Percentiles rank a stretch among this genome's conserved stretches.
These are phyloP conservation scores for Termitomyces sp. DNA, from an alignment of 768 basidiomycete species.

Conservation along the genomic window DNA sequence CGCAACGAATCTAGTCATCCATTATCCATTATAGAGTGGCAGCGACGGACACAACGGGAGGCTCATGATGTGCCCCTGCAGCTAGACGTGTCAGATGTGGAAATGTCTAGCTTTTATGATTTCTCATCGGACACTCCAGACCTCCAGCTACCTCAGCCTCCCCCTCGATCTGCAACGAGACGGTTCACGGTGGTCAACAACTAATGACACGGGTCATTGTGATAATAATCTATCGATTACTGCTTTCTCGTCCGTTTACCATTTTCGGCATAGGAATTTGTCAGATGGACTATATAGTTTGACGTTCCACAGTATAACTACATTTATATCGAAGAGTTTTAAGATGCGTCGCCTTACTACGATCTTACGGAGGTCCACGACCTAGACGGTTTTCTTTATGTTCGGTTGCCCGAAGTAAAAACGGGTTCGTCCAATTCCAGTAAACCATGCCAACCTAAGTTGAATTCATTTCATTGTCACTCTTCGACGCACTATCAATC, in stretches of 20 bases:
- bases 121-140: slow-evolving; percentile 17
- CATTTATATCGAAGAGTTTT: background rate
- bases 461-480: background rate
- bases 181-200: slow-evolving; percentile 28
- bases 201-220: slow-evolving; percentile 5
- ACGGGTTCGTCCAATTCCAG: slow-evolving; percentile 16
- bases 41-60: slow-evolving; percentile 20
- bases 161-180: slow-evolving; percentile 16
- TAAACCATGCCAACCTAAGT: slow-evolving; percentile 16
- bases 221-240: background rate
- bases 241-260: background rate
- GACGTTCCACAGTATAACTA: background rate
- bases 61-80: slow-evolving; percentile 17
- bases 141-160: slow-evolving; percentile 14
- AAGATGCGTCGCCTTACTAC: background rate
- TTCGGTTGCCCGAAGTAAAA: slow-evolving; percentile 12
- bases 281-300: background rate
- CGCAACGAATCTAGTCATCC: slow-evolving; percentile 9
- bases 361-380: background rate
- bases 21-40: slow-evolving; percentile 24
- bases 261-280: background rate
- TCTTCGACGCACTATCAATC: background rate
- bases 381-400: slow-evolving; percentile 3
- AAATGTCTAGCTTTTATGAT: slow-evolving; percentile 27
- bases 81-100: slow-evolving; percentile 22